Evolutionary conservation across 176 grass and related monocot genomes (phyloP).

Genomic region (Bonia amplexicaulis): DNA sequence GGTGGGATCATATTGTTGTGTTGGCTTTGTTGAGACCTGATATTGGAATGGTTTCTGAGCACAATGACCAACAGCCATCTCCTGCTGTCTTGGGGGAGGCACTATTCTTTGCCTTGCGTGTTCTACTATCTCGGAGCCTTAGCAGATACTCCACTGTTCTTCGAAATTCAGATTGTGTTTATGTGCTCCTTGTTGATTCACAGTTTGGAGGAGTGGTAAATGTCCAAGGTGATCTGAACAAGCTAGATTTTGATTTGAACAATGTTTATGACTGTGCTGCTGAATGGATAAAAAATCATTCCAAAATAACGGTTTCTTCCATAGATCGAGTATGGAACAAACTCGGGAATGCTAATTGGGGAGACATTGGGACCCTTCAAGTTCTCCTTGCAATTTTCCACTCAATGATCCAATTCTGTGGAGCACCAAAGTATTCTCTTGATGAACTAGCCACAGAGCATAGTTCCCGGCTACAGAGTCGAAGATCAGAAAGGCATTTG

Average conservation of each 20-base stretch:
- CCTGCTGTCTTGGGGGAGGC: conserved; percentile 72
- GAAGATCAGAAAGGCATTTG: conserved; percentile 93
- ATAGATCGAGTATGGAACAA: conserved; percentile 94
- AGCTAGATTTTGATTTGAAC: conserved; percentile 70
- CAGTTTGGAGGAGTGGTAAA: conserved; percentile 90
- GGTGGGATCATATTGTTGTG: conserved; percentile 90
- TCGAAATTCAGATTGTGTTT: conserved; percentile 74
- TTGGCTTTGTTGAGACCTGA: conserved; percentile 74
- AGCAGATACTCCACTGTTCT: conserved; percentile 74
- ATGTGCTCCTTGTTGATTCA: conserved; percentile 85
- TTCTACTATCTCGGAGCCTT: conserved; percentile 83
- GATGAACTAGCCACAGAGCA: conserved; percentile 80
- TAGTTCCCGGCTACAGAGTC: conserved; percentile 74
- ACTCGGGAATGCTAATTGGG: conserved; percentile 97
- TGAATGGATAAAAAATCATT: conserved; percentile 75
- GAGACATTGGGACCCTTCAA: conserved; percentile 85
- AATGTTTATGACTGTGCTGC: conserved; percentile 90
- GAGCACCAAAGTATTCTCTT: conserved; percentile 69
- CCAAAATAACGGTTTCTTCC: conserved; percentile 73
- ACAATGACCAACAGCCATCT: conserved; percentile 55
- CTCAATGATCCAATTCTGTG: conserved; percentile 82
- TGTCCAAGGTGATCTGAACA: conserved; percentile 89
- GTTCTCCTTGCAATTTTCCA: conserved; percentile 81
- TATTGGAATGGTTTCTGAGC: conserved; percentile 50
- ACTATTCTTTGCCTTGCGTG: conserved; percentile 85